A percentile compares a stretch with the other conserved stretches of the same genome.
These are phyloP conservation scores for Neurospora discreta DNA, from an alignment of 495 filamentous ascomycete genomes.

Conservation along the genomic window DNA sequence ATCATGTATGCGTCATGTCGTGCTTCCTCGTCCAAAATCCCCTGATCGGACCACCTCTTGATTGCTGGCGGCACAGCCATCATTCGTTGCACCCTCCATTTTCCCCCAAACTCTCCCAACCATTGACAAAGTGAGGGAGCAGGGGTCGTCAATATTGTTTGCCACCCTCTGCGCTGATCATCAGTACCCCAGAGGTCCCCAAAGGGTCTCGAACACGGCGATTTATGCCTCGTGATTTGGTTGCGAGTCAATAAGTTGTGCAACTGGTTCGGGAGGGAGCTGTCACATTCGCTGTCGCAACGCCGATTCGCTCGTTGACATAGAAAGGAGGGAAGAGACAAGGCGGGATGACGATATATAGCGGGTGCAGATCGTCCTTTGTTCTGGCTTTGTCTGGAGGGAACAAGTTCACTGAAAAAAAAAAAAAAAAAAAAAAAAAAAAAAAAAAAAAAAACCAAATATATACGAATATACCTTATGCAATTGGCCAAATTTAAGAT, in stretches of 20 bases:
- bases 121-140: too few relatives aligned
- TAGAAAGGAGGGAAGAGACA: too few relatives aligned
- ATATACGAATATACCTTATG: too few relatives aligned
- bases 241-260: neutral
- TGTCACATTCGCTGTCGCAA: neutral
- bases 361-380: neutral
- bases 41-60: neutral
- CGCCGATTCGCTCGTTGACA: neutral
- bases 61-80: neutral
- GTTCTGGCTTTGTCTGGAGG: neutral
- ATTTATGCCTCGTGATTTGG: neutral
- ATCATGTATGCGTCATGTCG: neutral
- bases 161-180: neutral
- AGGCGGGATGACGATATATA: neutral
- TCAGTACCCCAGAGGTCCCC: neutral
- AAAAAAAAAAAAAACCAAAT: too few relatives aligned
- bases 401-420: too few relatives aligned
- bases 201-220: neutral
- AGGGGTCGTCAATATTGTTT: neutral
- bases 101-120: neutral
- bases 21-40: neutral
- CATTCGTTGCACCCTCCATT: neutral
- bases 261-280: neutral
- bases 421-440: too few relatives aligned
- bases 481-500: neutral